These are phyloP conservation scores for Carex littledalei DNA, from an alignment of 176 grass and related monocot species.

Conservation along the genomic window DNA sequence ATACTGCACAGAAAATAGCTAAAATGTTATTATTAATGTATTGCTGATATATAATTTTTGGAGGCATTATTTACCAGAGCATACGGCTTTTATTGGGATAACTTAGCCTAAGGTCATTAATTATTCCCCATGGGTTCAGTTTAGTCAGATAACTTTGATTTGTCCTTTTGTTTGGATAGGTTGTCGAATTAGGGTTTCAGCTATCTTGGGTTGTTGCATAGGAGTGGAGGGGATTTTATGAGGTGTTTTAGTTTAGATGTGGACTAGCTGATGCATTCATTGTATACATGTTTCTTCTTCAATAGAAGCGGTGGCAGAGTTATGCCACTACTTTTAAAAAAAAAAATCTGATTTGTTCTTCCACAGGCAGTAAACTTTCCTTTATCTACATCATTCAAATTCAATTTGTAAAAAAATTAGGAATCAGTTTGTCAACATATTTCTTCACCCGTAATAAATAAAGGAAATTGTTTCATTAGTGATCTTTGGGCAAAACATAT, in stretches of 20 bases:
- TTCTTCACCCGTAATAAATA: neutral
- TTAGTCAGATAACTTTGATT: neutral
- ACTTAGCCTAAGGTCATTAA: neutral
- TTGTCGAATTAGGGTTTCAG: neutral
- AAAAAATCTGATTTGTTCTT: neutral
- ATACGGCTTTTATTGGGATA: neutral
- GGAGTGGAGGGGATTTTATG: neutral
- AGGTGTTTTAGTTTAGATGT: neutral
- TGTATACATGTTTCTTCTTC: neutral
- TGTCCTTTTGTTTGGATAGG: neutral
- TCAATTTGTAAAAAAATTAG: neutral
- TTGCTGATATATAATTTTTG: neutral
- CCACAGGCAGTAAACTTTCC: neutral
- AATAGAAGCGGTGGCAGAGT: neutral
- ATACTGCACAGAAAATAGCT: neutral
- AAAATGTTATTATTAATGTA: neutral
- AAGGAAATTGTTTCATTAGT: neutral
- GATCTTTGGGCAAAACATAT: neutral
- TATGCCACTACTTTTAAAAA: neutral
- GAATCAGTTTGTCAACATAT: neutral
- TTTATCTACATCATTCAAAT: neutral
- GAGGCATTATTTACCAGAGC: neutral
- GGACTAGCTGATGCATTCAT: neutral
- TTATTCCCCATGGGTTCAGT: neutral
- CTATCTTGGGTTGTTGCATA: neutral